phyloP scores from a whole-genome alignment of 2,329 filamentous ascomycete genomes.

The Trichoderma polysporum region DNA sequence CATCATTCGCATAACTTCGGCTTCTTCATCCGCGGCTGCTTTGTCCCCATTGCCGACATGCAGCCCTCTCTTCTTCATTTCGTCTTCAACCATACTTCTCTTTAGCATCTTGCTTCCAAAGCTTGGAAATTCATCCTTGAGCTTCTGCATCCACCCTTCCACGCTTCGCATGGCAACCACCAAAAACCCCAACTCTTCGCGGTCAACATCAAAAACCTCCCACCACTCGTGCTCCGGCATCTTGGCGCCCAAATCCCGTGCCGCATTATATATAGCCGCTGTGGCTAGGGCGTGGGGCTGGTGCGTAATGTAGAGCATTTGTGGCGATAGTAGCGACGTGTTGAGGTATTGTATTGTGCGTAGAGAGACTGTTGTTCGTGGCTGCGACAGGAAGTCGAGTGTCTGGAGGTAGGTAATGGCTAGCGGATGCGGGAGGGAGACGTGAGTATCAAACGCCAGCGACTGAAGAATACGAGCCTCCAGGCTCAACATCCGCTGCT shows the following conservation, averaged over 20 bases:
- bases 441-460: constrained; percentile 79
- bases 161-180: constrained; percentile 83
- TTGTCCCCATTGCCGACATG: constrained; percentile 32
- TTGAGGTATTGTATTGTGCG: constrained; percentile 79
- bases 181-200: constrained; percentile 90
- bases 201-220: constrained; percentile 95
- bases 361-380: constrained; percentile 55
- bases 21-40: constrained; percentile 41
- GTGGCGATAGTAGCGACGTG: constrained; percentile 78
- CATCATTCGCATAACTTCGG: constrained; percentile 44
- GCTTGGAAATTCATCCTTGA: constrained; percentile 56
- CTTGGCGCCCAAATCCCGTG: constrained; percentile 71
- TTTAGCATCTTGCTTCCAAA: constrained; percentile 54
- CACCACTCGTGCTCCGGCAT: constrained; percentile 89
- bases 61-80: constrained; percentile 56
- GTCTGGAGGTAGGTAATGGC: constrained; percentile 92
- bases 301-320: constrained; percentile 87
- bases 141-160: constrained; percentile 64
- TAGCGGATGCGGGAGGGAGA: constrained; percentile 80
- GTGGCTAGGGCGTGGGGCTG: constrained; percentile 84
- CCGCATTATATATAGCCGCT: constrained; percentile 86
- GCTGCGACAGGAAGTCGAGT: constrained; percentile 62
- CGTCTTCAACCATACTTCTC: constrained; percentile 56
- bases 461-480: constrained; percentile 76
- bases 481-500: constrained; percentile 64